Conservation (phyloP, 371 early-diverging fungal genomes). For the Zopfochytrium polystomum region DNA sequence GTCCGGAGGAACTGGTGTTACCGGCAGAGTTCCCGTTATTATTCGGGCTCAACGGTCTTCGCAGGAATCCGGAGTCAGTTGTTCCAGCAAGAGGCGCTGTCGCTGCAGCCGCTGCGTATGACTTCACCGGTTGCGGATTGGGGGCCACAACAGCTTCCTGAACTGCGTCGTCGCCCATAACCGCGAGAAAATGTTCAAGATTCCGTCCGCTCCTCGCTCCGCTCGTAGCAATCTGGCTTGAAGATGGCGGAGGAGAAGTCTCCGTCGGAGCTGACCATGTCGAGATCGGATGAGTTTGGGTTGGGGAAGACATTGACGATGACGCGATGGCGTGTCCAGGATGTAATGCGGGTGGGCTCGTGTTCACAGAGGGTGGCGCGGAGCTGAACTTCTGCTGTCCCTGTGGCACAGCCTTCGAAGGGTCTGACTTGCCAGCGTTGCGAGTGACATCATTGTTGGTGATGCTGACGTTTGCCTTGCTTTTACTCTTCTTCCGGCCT, state of each 20-base stretch:
- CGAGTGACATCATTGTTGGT: background rate
- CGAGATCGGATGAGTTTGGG: background rate
- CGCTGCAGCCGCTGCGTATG: too few species aligned
- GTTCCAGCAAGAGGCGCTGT: background rate
- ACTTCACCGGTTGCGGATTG: too few species aligned
- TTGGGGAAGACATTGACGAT: background rate
- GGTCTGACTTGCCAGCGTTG: background rate
- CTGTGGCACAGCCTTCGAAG: background rate
- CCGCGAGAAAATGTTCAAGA: background rate
- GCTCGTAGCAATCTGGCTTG: background rate
- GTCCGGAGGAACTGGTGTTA: background rate
- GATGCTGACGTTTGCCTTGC: background rate
- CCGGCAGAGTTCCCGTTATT: background rate
- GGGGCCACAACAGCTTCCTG: too few species aligned
- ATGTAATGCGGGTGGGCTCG: background rate
- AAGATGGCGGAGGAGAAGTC: too few species aligned
- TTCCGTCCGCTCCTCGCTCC: background rate
- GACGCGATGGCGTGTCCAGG: background rate
- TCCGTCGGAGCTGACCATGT: background rate
- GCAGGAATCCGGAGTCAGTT: background rate
- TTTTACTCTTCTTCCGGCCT: constrained; percentile 9
- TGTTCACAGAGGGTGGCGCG: background rate
- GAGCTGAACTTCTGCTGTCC: background rate
- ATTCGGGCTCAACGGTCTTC: background rate
- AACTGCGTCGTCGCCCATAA: background rate